Base-by-base conservation (phyloP, 1,139 yeast species). In the Nakaseomyces kungkrabaensis region DNA sequence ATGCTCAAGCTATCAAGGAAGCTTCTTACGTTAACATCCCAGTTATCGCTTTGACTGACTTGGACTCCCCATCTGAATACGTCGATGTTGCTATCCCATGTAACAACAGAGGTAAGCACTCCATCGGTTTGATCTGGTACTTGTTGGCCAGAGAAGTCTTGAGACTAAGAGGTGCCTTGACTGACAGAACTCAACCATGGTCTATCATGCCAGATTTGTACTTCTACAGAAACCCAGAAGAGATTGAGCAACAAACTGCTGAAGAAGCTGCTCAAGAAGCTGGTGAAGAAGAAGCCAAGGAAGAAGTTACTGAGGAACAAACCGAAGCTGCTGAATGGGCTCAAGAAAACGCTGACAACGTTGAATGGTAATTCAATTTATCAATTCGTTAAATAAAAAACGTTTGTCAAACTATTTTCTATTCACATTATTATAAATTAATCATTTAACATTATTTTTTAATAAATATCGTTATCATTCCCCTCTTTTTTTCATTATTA, bases 221-320 rank as follows among this genome's bases (percentile, higher is more conserved):
- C 89, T 92, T 92, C 90, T 92, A 92, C 97, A 92, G 99, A 85
- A 97, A 92, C 80, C 98, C 98, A 72, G 98, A 92, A 81, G 99
- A 92, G 79, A 85, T 85, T 76, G 96, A 88, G 79, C 88, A 83
- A 73, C 78, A 82, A 71, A 76, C 82, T 64, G 81, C 80, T 68
- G 90, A 82, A 68, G 79, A 76, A 65, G 77, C 70, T 61, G 73
- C 74, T 62, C 79, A 72, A 66, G 80, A 73, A 67, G 79, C 76
- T 64, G 79, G 76, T 68, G 83, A 76, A 67, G 87, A 81, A 69
- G 81, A 75, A 68, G 78, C 71, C 63, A 71, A 70, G 62, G 78
- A 71, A 63, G 71, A 72, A 62, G 76, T 81, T 62, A 81, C 88
- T 69, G 94, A 87, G 72, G 77, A 72, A 63, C 72, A 78, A 63